Percentiles rank a stretch among this genome's conserved stretches.
Evolutionary conservation across 2,329 filamentous ascomycete species (phyloP).

Genomic region (Zymoseptoria brevis): DNA sequence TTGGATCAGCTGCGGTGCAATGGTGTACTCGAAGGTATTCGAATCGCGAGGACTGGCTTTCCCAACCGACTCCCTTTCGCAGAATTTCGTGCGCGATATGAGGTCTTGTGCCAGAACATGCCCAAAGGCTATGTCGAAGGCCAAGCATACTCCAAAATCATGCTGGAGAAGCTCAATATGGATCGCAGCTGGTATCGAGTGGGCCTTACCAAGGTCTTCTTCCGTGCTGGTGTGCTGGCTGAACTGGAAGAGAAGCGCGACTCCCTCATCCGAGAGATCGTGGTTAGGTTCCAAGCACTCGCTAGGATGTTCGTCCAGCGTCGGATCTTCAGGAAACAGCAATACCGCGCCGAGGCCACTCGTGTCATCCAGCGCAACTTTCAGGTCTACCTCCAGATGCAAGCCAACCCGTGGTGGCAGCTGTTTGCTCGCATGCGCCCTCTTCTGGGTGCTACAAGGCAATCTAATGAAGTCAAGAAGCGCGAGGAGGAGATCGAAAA

Average conservation of each 20-base stretch:
- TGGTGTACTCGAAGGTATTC: conserved; percentile 96
- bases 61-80: conserved; percentile 86
- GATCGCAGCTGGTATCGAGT: conserved; percentile 85
- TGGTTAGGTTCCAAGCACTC: conserved; percentile 85
- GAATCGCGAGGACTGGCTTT: conserved; percentile 93
- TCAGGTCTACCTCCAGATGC: conserved; percentile 80
- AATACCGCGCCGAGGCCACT: conserved; percentile 91
- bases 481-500: conserved; percentile 87
- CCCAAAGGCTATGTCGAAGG: conserved; percentile 88
- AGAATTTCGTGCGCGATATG: conserved; percentile 92
- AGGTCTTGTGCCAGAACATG: conserved; percentile 82
- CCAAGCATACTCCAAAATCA: conserved; percentile 73
- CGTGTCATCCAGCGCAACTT: conserved; percentile 93
- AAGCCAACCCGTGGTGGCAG: conserved; percentile 94
- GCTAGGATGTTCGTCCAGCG: conserved; percentile 85
- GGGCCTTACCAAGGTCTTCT: conserved; percentile 95
- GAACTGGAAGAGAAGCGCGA: conserved; percentile 96
- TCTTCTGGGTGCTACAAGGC: conserved; percentile 81
- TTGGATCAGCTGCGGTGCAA: conserved; percentile 97
- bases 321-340: conserved; percentile 79
- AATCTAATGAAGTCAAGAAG: conserved; percentile 88
- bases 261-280: conserved; percentile 84
- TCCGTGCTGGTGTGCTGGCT: conserved; percentile 88
- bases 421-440: conserved; percentile 93
- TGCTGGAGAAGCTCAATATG: conserved; percentile 80